Conservation (phyloP, 176 grass and related monocot species). For the Alopecurus myosuroides region DNA sequence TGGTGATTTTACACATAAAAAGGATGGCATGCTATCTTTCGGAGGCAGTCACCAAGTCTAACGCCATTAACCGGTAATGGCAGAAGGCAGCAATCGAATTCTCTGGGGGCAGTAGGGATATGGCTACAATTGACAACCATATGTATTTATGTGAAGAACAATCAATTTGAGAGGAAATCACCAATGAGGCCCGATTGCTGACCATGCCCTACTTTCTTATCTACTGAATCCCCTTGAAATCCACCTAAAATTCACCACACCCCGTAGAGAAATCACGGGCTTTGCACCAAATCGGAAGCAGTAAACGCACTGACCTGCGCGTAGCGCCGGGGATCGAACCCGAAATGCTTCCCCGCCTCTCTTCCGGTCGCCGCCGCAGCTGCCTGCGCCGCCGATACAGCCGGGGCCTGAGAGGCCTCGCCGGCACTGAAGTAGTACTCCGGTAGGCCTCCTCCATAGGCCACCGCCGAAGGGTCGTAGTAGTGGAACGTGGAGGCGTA, state of each 20-base stretch:
- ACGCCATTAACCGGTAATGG: background rate
- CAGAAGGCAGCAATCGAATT: background rate
- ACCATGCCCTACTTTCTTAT: background rate
- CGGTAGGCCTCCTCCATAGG: background rate
- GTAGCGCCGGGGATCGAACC: slow-evolving; percentile 49
- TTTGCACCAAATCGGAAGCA: background rate
- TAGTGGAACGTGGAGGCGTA: slow-evolving; percentile 27
- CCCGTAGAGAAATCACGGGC: background rate
- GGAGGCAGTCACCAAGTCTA: background rate
- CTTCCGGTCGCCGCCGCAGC: background rate
- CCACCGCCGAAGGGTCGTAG: background rate
- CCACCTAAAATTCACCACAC: background rate
- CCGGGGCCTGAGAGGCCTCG: slow-evolving; percentile 11
- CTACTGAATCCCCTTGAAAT: background rate
- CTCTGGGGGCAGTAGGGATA: background rate
- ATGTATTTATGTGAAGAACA: background rate
- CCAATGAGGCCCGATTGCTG: background rate
- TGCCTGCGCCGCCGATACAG: background rate
- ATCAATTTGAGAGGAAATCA: background rate
- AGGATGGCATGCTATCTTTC: background rate
- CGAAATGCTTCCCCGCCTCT: slow-evolving; percentile 27
- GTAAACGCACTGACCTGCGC: slow-evolving; percentile 32
- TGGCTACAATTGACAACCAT: background rate
- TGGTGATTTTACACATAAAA: background rate
- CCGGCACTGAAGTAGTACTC: slow-evolving; percentile 32